These are phyloP conservation scores for Thraustochytrium sp. DNA, from an alignment of 352 stramenopile genomes.

Conservation along the genomic window DNA sequence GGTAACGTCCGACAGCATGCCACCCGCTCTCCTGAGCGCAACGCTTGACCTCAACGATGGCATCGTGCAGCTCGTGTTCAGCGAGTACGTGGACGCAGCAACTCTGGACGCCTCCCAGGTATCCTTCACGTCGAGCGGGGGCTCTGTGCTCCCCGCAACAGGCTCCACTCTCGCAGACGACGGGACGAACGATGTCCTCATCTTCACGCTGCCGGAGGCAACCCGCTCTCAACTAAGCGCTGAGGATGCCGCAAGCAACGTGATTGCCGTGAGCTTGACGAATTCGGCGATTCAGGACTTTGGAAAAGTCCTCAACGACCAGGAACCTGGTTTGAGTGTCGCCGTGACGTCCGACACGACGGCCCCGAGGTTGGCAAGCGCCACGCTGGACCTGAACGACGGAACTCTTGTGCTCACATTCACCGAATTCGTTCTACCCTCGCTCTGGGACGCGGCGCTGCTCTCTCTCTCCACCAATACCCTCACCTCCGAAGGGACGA, in stretches of 20 bases:
- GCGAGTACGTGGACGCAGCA: neutral
- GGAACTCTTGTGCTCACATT: neutral
- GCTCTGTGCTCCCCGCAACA: no score
- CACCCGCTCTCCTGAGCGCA: neutral
- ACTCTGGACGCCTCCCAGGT: no score
- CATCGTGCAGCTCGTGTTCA: neutral
- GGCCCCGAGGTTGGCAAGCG: neutral
- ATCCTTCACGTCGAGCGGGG: no score
- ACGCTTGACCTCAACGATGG: neutral
- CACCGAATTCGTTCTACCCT: neutral
- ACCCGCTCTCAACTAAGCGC: no score
- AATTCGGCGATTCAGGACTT: no score
- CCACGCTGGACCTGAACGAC: neutral
- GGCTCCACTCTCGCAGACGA: no score
- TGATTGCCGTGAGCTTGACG: neutral
- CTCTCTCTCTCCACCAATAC: no score
- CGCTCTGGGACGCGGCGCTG: neutral
- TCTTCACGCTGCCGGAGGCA: no score
- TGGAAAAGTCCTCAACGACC: neutral
- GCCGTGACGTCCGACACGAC: no score
- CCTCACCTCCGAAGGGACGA: no score
- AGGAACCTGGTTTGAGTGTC: neutral
- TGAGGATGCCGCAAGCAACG: neutral
- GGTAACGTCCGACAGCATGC: neutral
- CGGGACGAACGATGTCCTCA: no score